Evolutionary conservation across 2,329 filamentous ascomycete species (phyloP).

Genomic region (Keithomyces neogunnii): DNA sequence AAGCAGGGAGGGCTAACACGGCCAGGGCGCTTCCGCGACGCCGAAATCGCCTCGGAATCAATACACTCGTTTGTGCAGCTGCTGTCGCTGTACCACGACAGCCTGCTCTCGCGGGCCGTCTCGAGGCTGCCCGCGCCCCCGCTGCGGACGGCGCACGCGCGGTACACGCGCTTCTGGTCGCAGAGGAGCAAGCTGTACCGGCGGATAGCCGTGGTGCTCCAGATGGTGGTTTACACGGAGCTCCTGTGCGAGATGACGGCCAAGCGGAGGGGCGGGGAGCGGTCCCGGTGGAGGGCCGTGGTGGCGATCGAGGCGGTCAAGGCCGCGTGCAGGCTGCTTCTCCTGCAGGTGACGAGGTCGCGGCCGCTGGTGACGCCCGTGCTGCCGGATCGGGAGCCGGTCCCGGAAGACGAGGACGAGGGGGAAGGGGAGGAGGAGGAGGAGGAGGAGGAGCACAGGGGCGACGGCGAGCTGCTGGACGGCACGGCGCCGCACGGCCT

Average conservation of each 20-base stretch:
- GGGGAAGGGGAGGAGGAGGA: conserved; percentile 30
- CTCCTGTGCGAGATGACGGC: conserved; percentile 96
- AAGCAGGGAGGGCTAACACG: not conserved
- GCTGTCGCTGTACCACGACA: conserved; percentile 87
- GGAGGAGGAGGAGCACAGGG: conserved; percentile 28
- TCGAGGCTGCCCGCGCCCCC: conserved; percentile 47
- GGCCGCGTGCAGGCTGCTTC: conserved; percentile 70
- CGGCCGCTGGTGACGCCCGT: conserved; percentile 76
- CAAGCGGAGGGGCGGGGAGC: conserved; percentile 73
- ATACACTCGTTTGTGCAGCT: conserved; percentile 84
- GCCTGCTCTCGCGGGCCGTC: conserved; percentile 61
- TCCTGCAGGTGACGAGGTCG: conserved; percentile 75
- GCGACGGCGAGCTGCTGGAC: conserved; percentile 34
- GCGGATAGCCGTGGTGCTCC: conserved; percentile 70
- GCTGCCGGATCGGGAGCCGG: conserved; percentile 75
- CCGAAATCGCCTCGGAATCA: conserved; percentile 89
- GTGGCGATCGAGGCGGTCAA: conserved; percentile 81
- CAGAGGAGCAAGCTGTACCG: conserved; percentile 62
- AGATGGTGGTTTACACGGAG: conserved; percentile 91
- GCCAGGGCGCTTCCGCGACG: conserved; percentile 73
- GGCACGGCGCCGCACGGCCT: conserved; percentile 27
- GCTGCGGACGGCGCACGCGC: conserved; percentile 48
- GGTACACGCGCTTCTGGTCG: conserved; percentile 62
- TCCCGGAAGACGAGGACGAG: conserved; percentile 46
- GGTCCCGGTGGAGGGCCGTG: conserved; percentile 75